A percentile compares a stretch with the other conserved stretches of the same genome.
Conservation (phyloP, 1,139 yeast genomes). For the Casaregolazyma lundiana region DNA sequence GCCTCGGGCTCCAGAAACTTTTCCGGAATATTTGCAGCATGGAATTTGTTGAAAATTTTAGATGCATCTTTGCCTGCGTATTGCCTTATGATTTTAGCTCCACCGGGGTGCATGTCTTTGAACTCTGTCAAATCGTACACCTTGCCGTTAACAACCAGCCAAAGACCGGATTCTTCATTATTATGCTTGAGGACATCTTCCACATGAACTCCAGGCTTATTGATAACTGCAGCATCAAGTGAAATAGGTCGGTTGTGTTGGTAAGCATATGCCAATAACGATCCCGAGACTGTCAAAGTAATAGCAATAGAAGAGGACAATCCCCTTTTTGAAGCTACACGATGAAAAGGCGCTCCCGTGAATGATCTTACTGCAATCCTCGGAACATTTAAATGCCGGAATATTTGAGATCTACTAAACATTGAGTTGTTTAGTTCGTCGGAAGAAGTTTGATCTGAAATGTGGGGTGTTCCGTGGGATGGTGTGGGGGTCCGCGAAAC, state of each 20-base stretch:
- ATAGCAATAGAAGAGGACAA: too few species aligned
- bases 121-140: conserved; percentile 51
- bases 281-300: background rate
- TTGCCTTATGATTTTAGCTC: conserved; percentile 47
- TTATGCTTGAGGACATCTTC: conserved; percentile 8
- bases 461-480: background rate
- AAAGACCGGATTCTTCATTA: conserved; percentile 32
- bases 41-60: conserved; percentile 53
- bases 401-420: background rate
- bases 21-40: conserved; percentile 34
- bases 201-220: background rate
- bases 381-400: too few species aligned
- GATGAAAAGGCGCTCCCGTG: too few species aligned
- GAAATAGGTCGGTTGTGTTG: background rate
- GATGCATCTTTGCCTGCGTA: conserved; percentile 60
- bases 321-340: too few species aligned
- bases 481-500: background rate
- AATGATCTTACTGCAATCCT: too few species aligned
- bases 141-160: conserved; percentile 52
- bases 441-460: background rate
- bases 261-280: background rate
- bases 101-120: conserved; percentile 52
- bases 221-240: background rate
- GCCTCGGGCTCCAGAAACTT: background rate
- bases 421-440: background rate